phyloP scores from a whole-genome alignment of 2,329 filamentous ascomycete species.

The Pseudocercospora eumusae region DNA sequence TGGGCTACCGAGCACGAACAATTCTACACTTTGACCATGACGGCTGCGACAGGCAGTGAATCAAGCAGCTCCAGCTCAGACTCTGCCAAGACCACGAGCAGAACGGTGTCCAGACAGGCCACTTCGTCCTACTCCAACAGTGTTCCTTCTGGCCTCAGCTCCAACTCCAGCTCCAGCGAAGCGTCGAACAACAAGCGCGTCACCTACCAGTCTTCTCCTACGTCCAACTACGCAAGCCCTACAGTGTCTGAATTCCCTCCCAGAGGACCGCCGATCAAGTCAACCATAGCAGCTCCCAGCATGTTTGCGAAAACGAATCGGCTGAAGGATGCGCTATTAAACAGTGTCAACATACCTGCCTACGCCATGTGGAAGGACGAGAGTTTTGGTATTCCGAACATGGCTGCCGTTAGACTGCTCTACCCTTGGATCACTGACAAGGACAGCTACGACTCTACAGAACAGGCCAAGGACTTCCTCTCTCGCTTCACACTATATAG shows the following conservation, averaged over 20 bases:
- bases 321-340: constrained; percentile 75
- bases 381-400: constrained; percentile 72
- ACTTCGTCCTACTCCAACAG: constrained; percentile 40
- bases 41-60: constrained; percentile 49
- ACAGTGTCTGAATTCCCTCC: constrained; percentile 64
- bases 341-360: constrained; percentile 73
- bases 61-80: constrained; percentile 22
- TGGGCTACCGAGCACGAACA: constrained; percentile 69
- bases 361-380: constrained; percentile 81
- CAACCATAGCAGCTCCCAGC: constrained; percentile 61
- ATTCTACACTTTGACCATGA: constrained; percentile 76
- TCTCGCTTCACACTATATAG: constrained; percentile 63
- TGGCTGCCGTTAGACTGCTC: constrained; percentile 54
- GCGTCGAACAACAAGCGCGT: constrained; percentile 18
- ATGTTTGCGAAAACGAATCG: constrained; percentile 71
- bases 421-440: constrained; percentile 39
- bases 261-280: constrained; percentile 63
- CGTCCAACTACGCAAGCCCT: constrained; percentile 52
- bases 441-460: constrained; percentile 41
- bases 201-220: constrained; percentile 19
- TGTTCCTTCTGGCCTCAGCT: constrained; percentile 43
- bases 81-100: constrained; percentile 36
- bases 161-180: constrained; percentile 41
- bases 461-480: constrained; percentile 55
- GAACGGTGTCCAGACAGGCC: constrained; percentile 48